phyloP scores from a whole-genome alignment of 2,329 filamentous ascomycete species.

The Aspergillus persii region DNA sequence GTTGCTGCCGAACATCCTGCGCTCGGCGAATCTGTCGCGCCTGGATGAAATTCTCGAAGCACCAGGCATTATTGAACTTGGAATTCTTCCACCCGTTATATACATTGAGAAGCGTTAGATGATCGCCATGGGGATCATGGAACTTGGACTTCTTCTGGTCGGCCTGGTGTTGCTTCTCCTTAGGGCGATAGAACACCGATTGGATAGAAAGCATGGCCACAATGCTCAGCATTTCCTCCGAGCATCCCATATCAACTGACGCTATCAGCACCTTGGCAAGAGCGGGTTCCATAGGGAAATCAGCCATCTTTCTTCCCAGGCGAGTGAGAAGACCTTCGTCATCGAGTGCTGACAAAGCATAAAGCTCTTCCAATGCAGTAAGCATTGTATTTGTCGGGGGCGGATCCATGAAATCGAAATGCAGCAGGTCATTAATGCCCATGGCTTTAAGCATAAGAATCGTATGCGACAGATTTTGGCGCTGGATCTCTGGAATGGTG shows the following conservation, averaged over 20 bases:
- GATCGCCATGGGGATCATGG: slow-evolving; percentile 90
- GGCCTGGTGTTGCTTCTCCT: slow-evolving; percentile 93
- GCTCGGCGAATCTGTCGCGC: slow-evolving; percentile 83
- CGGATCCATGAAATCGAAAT: slow-evolving; percentile 99
- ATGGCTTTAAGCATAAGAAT: slow-evolving; percentile 99
- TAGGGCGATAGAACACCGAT: slow-evolving; percentile 89
- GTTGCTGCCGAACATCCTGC: slow-evolving; percentile 87
- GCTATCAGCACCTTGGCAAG: slow-evolving; percentile 88
- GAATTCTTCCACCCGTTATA: slow-evolving; percentile 95
- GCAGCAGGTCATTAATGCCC: slow-evolving; percentile 95
- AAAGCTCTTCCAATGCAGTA: slow-evolving; percentile 90
- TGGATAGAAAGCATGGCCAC: slow-evolving; percentile 90
- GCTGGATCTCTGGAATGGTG: slow-evolving; percentile 92
- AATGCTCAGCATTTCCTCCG: slow-evolving; percentile 90
- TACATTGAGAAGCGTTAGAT: slow-evolving; percentile 91
- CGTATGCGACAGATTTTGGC: slow-evolving; percentile 86
- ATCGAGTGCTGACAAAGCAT: slow-evolving; percentile 85
- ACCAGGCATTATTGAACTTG: slow-evolving; percentile 83
- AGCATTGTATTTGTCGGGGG: slow-evolving; percentile 98
- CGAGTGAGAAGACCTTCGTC: slow-evolving; percentile 93
- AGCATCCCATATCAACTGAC: slow-evolving; percentile 82
- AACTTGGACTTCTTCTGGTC: slow-evolving; percentile 98
- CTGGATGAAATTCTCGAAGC: slow-evolving; percentile 97
- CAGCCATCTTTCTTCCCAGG: slow-evolving; percentile 92
- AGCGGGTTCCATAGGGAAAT: slow-evolving; percentile 96